A percentile compares a stretch with the other conserved stretches of the same genome.
phyloP scores from a whole-genome alignment of 2,329 filamentous ascomycete species.

The Fusarium beomiforme region DNA sequence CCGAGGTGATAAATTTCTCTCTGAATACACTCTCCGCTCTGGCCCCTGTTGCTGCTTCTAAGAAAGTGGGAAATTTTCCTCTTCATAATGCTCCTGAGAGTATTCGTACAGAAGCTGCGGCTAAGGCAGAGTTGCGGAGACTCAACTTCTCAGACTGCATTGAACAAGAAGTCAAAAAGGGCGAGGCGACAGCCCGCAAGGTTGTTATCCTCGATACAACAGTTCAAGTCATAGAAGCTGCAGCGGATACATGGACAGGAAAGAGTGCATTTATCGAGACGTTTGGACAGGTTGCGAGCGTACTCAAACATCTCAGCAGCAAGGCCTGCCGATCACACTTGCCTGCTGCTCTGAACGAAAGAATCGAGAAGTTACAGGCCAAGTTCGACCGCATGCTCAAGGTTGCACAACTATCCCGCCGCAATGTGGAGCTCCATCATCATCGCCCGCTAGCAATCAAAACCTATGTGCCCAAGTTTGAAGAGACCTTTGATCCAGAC shows the following conservation, averaged over 20 bases:
- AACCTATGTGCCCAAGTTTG: conserved; percentile 90
- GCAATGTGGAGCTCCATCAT: conserved; percentile 87
- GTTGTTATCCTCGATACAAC: conserved; percentile 70
- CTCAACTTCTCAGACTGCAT: conserved; percentile 69
- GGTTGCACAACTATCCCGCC: conserved; percentile 72
- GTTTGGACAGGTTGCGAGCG: conserved; percentile 70
- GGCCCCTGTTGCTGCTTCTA: conserved; percentile 62
- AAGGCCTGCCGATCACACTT: conserved; percentile 62
- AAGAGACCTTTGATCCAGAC: conserved; percentile 92
- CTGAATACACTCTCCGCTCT: conserved; percentile 77
- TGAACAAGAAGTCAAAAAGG: conserved; percentile 47
- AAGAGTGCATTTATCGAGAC: conserved; percentile 83
- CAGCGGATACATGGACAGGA: conserved; percentile 77
- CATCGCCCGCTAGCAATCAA: conserved; percentile 91
- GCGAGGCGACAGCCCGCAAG: conserved; percentile 55
- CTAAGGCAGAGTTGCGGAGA: conserved; percentile 57
- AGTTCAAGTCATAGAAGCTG: conserved; percentile 71
- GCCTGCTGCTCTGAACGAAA: conserved; percentile 54
- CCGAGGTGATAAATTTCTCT: conserved; percentile 85
- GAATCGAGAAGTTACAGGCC: conserved; percentile 53
- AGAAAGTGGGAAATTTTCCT: conserved; percentile 67
- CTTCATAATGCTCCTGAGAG: conserved; percentile 64
- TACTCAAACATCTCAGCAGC: conserved; percentile 70
- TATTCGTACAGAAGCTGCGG: conserved; percentile 60
- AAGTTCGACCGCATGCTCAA: conserved; percentile 66